A percentile compares a stretch with the other conserved stretches of the same genome.
phyloP scores from a whole-genome alignment of 768 basidiomycete genomes.

The Hemileccinum rubropunctum region DNA sequence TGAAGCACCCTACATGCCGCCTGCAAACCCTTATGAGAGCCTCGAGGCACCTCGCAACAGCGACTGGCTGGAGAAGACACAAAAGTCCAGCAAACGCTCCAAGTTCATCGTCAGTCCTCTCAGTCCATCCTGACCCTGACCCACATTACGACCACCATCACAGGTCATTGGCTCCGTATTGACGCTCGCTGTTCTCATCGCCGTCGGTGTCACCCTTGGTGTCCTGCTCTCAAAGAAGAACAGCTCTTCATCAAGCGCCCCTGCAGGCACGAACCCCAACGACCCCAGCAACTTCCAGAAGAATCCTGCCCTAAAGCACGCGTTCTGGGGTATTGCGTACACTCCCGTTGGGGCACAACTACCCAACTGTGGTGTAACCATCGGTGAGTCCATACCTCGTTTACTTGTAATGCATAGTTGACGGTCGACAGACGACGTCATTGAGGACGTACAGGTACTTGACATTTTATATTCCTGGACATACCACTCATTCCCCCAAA shows the following conservation, averaged over 20 bases:
- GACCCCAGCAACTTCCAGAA: constrained; percentile 80
- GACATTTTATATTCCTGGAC: neutral
- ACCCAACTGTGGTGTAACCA: constrained; percentile 62
- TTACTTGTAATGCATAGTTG: neutral
- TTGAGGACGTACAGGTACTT: constrained; percentile 68
- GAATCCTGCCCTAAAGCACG: constrained; percentile 63
- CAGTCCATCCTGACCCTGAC: neutral
- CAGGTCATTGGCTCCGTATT: constrained; percentile 55
- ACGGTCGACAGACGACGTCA: constrained; percentile 44
- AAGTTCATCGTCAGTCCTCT: constrained; percentile 53
- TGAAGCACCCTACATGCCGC: constrained; percentile 23
- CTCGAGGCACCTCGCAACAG: constrained; percentile 32
- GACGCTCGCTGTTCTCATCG: constrained; percentile 49
- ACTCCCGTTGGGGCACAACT: constrained; percentile 73
- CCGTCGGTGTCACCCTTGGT: constrained; percentile 60
- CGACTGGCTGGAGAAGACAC: constrained; percentile 40
- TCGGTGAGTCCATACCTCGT: constrained; percentile 26
- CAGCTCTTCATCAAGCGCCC: constrained; percentile 23
- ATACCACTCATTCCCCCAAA: constrained; percentile 27
- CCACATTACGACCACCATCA: constrained; percentile 1
- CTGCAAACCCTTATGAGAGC: constrained; percentile 32
- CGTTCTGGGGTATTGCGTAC: constrained; percentile 87
- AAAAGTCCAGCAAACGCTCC: constrained; percentile 38
- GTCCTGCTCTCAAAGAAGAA: constrained; percentile 60
- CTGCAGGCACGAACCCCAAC: constrained; percentile 41